phyloP scores from a whole-genome alignment of 2,329 filamentous ascomycete genomes.

The Calonectria naviculata region DNA sequence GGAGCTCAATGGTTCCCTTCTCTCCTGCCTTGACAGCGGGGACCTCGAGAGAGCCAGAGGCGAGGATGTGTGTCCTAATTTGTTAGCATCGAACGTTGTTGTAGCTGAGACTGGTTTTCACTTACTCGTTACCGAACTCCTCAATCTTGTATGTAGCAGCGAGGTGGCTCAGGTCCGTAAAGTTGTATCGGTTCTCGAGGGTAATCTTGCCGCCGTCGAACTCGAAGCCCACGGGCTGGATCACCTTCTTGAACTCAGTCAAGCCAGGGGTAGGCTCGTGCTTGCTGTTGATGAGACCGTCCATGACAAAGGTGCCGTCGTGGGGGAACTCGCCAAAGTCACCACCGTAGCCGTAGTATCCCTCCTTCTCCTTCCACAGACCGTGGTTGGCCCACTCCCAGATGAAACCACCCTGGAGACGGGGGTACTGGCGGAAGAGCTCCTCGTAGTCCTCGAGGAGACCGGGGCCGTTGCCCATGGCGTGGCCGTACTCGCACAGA shows the following conservation, averaged over 20 bases:
- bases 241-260: conserved; percentile 66
- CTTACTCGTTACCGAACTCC: conserved; percentile 53
- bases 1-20: conserved; percentile 47
- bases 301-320: conserved; percentile 72
- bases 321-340: conserved; percentile 72
- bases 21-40: conserved; percentile 54
- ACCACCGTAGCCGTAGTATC: conserved; percentile 69
- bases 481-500: conserved; percentile 68
- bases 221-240: conserved; percentile 62
- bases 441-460: conserved; percentile 75
- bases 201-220: conserved; percentile 50
- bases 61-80: conserved; percentile 35
- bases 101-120: not conserved
- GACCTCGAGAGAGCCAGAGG: conserved; percentile 51
- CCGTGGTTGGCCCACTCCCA: conserved; percentile 77
- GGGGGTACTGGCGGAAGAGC: conserved; percentile 68
- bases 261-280: conserved; percentile 69
- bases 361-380: conserved; percentile 56
- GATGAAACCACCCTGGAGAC: conserved; percentile 74
- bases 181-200: conserved; percentile 63
- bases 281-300: conserved; percentile 64
- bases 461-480: conserved; percentile 82
- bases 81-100: not conserved
- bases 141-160: conserved; percentile 57
- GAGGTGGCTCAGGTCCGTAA: conserved; percentile 56